Evolutionary conservation across 441 rosid genomes (phyloP), one percentile per base, ranked within the genome.

Genomic region (Biscutella laevigata): DNA sequence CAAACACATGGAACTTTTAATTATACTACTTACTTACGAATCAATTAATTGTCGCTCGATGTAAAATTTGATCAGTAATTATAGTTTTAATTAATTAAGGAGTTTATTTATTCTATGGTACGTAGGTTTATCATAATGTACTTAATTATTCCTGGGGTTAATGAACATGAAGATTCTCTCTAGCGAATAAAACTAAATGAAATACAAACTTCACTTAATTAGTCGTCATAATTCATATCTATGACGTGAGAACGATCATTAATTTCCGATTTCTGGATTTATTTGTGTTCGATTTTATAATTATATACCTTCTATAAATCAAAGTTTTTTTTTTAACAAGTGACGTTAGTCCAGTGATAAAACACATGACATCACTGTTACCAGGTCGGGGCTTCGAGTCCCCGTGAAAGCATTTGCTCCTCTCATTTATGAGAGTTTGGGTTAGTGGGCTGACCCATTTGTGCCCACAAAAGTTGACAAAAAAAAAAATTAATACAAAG

Each of bases 1-100:
- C 50, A 44, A 59, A 17, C 44, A 59, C 61, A n/a, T 59, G 66
- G 71, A 45, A 26, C 57, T 66, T 66, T 61, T 59, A 61, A 66
- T 66, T 6, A 3, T n/a, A 49, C 30, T 27, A 42, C 27, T 10
- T 16, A 35, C 60, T 22, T 15, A 11, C 20, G 16, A 28, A 53
- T 45, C 41, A 38, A 32, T 63, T 24, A 22, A 38, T n/a, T 46
- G 50, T 42, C 59, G 22, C 60, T 58, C 50, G 57, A 11, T 52
- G 28, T 43, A 4, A 8, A 42, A 42, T 34, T 27, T 42, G 25
- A 65, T 41, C 40, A 24, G n/a, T 52, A n/a, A n/a, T n/a, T n/a
- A n/a, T 66, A 66, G 52, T 26, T 53, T 59, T 59, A 57, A 12
- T 53, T 46, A 36, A 36, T 37, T 28, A 51, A 35, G 40, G 24